phyloP scores from a whole-genome alignment of 257 asterid genomes.

The Lantana camara region DNA sequence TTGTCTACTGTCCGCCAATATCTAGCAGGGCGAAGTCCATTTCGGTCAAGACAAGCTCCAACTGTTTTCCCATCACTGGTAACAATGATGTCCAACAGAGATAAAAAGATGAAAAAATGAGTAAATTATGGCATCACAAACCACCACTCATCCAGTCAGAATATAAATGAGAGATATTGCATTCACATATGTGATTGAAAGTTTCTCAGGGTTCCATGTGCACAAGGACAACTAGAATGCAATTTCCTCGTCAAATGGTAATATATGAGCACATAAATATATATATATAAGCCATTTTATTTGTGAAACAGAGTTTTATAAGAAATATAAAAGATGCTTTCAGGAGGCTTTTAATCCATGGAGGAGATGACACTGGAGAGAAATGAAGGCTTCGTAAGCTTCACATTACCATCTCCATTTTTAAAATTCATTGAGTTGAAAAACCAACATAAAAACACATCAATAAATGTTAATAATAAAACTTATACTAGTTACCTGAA shows the following conservation, averaged over 20 bases:
- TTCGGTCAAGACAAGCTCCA: conserved; percentile 99
- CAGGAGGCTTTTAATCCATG: background rate
- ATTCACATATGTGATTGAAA: conserved; percentile 1
- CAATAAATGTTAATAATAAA: conserved; percentile 23
- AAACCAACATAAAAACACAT: conserved; percentile 14
- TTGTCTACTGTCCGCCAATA: conserved; percentile 97
- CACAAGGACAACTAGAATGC: conserved; percentile 14
- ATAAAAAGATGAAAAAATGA: conserved; percentile 12
- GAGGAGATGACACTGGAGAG: background rate
- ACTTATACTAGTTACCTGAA: conserved; percentile 71
- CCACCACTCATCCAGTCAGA: conserved; percentile 20
- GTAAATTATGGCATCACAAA: background rate
- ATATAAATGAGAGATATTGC: conserved; percentile 2
- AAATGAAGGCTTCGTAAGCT: conserved; percentile 27
- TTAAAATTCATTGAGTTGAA: conserved; percentile 11
- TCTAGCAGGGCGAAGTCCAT: conserved; percentile 99
- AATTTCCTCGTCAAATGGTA: conserved; percentile 18
- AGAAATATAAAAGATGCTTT: background rate
- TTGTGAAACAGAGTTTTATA: conserved; percentile 4
- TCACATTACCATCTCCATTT: conserved; percentile 3
- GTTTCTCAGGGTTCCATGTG: conserved; percentile 10
- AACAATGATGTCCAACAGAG: conserved; percentile 24
- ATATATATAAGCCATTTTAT: background rate
- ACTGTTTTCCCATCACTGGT: conserved; percentile 97
- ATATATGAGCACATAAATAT: conserved; percentile 3